Evolutionary conservation across 805 yeast species (phyloP), one percentile per base, ranked within the genome.

Genomic region (Ogataea parapolymorpha): DNA sequence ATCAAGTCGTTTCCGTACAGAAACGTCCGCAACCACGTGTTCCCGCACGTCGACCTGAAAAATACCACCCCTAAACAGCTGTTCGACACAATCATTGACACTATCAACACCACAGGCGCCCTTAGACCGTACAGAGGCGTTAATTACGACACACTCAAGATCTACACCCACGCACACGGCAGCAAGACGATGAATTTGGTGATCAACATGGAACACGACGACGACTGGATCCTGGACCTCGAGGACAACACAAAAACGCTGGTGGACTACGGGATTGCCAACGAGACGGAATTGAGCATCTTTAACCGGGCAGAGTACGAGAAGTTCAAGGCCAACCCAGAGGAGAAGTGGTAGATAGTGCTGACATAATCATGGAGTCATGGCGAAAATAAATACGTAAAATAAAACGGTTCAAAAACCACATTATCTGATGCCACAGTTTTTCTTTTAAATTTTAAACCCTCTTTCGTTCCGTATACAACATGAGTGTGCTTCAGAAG

Each of bases 91-190:
- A 67, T 82, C 8, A 52, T 67, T 30, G 51, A 71, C 4, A 59
- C 63, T 9, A 72, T 77, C 35, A 61, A 66, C n/a, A 58, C 58
- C 1, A 74, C 82, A 4, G 88, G 93, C 6, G 79, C 77, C 0
- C 76, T 81, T 44, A 73, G 96, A 55, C 95, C 98, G 2, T 90
- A 80, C 62, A 73, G 97, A 56, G 85, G 74, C 45, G 85, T 86
- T 8, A 69, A 65, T 0, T 85, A 79, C 48, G 85, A 91, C 57
- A 71, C 90, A 0, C 61, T 91, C 42, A 93, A 93, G 62, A 74
- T 93, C 6, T 93, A 93, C 65, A 85, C 96, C 22, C 89, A 88
- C 58, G 98, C 99, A 0, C 98, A 91, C 62, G 93, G 95, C 10
- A 77, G 95, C 23, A 93, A 93, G 65, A 86, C 96, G 2, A 84